Base-by-base conservation (phyloP, 2,329 filamentous ascomycete genomes). In the Hymenoscyphus fructigenus region DNA sequence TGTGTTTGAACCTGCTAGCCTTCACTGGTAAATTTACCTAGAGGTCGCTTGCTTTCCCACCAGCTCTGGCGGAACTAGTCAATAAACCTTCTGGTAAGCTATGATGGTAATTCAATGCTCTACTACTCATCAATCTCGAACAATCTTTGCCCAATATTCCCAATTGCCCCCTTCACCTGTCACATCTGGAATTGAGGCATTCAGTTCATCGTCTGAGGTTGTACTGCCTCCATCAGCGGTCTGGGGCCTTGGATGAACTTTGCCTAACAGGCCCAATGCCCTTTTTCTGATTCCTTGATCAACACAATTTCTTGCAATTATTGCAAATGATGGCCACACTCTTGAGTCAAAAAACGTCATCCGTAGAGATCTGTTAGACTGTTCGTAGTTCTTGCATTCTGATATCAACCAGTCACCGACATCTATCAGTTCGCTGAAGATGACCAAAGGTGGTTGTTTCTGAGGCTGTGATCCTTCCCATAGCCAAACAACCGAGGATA, bases 331-430 rank as follows among this genome's bases (percentile, higher is more conserved):
- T 6, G 56, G 56, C 34, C 55, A 57, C 5, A 62, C 61, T 53
- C 61, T 62, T 23, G 53, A 26, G 36, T 62, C 61, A 12, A n/a
- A 62, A 34, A 62, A 17, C 23, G 10, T 47, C 26, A 34, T 50
- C 20, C 36, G 55, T 47, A 58, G 36, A 38, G 36, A 38, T 15
- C 36, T 14, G 36, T 38, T 38, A 15, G 12, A 38, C 10, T 38
- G 1, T 38, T 38, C 14, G 36, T 38, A 14, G 17, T 38, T 38
- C 36, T 17, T 38, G 12, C 36, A 38, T 38, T 38, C 36, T 5
- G 17, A 14, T 38, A 38, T 38, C 12, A 38, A 14, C 36, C 36
- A 38, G 14, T 38, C 36, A 15, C 36, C 36, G 3, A 15, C 36
- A 38, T 38, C 36, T 38, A 38, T 38, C 12, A 38, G 14, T 17